These are phyloP conservation scores for Pseudogymnoascus sp. DNA, from an alignment of 2,329 filamentous ascomycete species.

Conservation along the genomic window DNA sequence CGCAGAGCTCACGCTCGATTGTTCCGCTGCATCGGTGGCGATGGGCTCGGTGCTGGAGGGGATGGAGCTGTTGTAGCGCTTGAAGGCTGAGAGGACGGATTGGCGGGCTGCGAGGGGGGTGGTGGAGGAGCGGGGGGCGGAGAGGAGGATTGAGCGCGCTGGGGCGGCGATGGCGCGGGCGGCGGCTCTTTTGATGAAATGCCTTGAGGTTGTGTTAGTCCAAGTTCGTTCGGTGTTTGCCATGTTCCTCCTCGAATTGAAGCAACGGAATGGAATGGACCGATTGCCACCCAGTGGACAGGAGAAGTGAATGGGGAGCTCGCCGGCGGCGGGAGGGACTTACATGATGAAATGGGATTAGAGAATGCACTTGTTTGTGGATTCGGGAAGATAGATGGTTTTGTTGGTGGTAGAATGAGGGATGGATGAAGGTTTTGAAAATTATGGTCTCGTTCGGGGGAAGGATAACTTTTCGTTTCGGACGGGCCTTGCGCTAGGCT, in stretches of 20 bases:
- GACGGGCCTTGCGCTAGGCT: not conserved
- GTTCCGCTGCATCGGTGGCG: conserved; percentile 25
- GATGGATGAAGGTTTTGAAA: not conserved
- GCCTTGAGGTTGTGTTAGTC: conserved; percentile 10
- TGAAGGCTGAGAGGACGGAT: conserved; percentile 31
- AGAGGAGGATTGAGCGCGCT: conserved; percentile 45
- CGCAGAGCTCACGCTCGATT: not conserved
- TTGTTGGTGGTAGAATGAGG: not conserved
- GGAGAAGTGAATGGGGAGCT: not conserved
- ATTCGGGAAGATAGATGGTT: not conserved
- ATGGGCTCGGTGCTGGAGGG: conserved; percentile 10
- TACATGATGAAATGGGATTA: conserved; percentile 20
- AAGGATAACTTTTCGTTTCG: not conserved
- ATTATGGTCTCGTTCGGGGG: not conserved
- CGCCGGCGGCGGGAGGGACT: conserved; percentile 8
- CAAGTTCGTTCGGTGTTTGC: too few relatives aligned
- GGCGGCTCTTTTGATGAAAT: conserved; percentile 2
- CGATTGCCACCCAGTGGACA: too few relatives aligned
- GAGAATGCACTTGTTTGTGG: not conserved
- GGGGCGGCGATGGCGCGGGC: not conserved
- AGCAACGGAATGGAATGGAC: too few relatives aligned
- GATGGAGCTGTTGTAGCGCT: conserved; percentile 32
- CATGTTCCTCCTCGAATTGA: too few relatives aligned
- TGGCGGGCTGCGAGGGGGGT: conserved; percentile 34
- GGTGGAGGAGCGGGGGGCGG: conserved; percentile 38